Conservation (phyloP, 2,329 filamentous ascomycete species). For the Cladosporium sp. region DNA sequence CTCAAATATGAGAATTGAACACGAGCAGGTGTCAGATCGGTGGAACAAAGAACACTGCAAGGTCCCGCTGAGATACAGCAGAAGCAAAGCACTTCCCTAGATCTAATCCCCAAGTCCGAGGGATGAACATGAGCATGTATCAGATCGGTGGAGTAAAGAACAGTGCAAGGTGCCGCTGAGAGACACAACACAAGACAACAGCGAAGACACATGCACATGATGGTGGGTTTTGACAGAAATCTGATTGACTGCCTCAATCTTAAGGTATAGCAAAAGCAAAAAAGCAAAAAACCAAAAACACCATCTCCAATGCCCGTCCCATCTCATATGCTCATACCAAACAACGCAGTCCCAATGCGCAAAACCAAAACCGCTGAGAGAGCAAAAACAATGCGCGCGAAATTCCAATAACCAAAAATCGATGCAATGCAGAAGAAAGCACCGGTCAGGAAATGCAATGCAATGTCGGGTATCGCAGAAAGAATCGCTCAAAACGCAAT, state of each 20-base stretch:
- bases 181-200: neutral
- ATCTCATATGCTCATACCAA: neutral
- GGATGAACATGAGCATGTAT: neutral
- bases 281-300: neutral
- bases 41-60: no score
- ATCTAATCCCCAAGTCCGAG: neutral
- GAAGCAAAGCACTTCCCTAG: no score
- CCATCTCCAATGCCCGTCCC: neutral
- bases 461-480: neutral
- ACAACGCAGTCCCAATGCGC: neutral
- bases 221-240: neutral
- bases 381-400: neutral
- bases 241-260: conserved; percentile 2
- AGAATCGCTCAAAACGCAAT: neutral
- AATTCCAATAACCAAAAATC: neutral
- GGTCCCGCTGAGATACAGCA: neutral
- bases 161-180: no score
- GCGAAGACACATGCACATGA: neutral
- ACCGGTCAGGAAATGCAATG: neutral
- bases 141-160: neutral
- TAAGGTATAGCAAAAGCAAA: neutral
- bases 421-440: neutral
- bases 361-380: no score
- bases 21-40: neutral
- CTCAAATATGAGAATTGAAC: neutral